Percentiles rank a stretch among this genome's conserved stretches.
Conservation (phyloP, 257 asterid genomes). For the Schizonepeta tenuifolia region DNA sequence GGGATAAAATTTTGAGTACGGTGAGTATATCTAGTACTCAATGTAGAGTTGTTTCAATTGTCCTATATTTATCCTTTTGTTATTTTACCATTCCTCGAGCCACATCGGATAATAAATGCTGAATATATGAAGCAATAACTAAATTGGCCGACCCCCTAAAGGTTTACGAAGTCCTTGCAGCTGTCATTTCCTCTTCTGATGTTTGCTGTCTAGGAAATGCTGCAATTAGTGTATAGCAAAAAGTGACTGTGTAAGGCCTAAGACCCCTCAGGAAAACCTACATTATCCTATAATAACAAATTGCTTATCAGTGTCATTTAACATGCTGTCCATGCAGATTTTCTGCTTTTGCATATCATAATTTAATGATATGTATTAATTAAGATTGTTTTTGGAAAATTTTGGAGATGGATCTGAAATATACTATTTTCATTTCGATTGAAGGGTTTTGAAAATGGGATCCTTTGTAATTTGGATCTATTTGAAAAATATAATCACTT, state of each 20-base stretch:
- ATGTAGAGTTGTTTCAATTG: conserved; percentile 13
- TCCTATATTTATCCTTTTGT: conserved; percentile 11
- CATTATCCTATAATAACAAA: neutral
- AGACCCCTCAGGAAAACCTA: neutral
- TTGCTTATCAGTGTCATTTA: no score
- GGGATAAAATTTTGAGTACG: conserved; percentile 76
- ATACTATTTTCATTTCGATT: neutral
- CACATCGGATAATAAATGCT: neutral
- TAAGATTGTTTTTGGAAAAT: no score
- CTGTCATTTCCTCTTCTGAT: neutral
- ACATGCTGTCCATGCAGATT: no score
- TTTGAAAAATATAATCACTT: neutral
- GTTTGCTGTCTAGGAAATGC: conserved; percentile 7
- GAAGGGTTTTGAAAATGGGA: neutral
- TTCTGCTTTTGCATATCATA: neutral
- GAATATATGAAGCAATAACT: neutral
- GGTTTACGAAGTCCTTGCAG: neutral
- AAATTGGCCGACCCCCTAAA: neutral
- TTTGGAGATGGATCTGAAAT: no score
- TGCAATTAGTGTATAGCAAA: neutral
- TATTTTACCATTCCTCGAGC: conserved; percentile 11
- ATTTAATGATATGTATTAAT: no score
- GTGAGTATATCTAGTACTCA: conserved; percentile 51
- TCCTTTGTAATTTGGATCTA: neutral
- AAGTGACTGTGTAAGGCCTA: neutral